A percentile compares a stretch with the other conserved stretches of the same genome.
Conservation (phyloP, 176 grass and related monocot species). For the Avena sativa region DNA sequence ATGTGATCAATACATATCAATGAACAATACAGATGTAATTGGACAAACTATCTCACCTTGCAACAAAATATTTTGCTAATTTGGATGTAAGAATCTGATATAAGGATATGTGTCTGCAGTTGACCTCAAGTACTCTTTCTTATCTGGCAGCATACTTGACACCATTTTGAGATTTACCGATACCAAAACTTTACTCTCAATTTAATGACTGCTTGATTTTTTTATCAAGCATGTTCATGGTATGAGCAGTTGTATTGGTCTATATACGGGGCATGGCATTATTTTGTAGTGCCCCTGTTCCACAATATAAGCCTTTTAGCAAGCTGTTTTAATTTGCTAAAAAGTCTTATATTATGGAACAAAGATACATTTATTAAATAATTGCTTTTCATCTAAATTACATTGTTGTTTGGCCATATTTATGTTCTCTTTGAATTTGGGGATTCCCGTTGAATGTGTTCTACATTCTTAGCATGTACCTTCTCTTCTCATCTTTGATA, state of each 20-base stretch:
- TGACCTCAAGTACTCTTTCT: too few relatives aligned
- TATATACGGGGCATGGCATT: background rate
- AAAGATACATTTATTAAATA: background rate
- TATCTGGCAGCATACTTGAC: background rate
- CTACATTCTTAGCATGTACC: too few relatives aligned
- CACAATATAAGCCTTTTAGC: too few relatives aligned
- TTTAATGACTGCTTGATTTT: background rate
- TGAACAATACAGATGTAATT: background rate
- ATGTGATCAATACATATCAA: background rate
- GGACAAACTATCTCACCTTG: background rate
- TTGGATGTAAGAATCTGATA: slow-evolving; percentile 5
- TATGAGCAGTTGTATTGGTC: background rate
- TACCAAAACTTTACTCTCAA: slow-evolving; percentile 12
- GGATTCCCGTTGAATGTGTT: too few relatives aligned
- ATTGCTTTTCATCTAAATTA: background rate
- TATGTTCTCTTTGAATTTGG: too few relatives aligned
- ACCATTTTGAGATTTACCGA: slow-evolving; percentile 31
- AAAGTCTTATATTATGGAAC: too few relatives aligned
- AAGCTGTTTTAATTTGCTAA: too few relatives aligned
- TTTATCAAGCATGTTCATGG: background rate
- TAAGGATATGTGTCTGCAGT: too few relatives aligned
- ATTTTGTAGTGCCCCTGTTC: background rate
- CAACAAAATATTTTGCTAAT: slow-evolving; percentile 28
- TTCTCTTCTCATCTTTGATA: too few relatives aligned
- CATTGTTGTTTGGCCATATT: too few relatives aligned